Evolutionary conservation across 495 filamentous ascomycete genomes (phyloP), one percentile per base, ranked within the genome.

Genomic region (Beverwykella pulmonaria): DNA sequence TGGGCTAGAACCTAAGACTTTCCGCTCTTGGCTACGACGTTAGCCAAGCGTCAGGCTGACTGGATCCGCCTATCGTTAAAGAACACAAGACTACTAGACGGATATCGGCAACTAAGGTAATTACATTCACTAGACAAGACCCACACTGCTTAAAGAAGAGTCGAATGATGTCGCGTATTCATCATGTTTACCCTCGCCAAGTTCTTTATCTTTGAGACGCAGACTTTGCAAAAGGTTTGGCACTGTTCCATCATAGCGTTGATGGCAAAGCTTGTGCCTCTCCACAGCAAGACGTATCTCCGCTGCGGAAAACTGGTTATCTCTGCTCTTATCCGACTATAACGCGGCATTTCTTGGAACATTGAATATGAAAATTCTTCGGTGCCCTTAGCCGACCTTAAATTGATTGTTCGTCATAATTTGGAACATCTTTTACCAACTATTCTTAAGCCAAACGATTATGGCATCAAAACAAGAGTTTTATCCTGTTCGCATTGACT

Each of bases 61-160:
- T 26, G 15, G 20, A 1, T 27, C 48, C 30, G 26, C 48, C 60
- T 22, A 63, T 48, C 36, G 32, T 17, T 55, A 29, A 27, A 25
- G 49, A 36, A 50, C 60, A n/a, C 53, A 63, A 50, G 25, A 50
- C 49, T 25, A 10, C 23, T 5, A 23, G 19, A 39, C 61, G 61
- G 61, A 65, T 48, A 23, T 65, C 61, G 61, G 61, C 61, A 65
- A 39, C 49, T 2, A 52, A 49, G 53, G 54, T 36, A 25, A 52
- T 36, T 48, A n/a, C n/a, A 17, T 22, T 39, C 23, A 52, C 48
- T 39, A 26, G 47, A 36, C 27, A 36, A 39, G 50, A 29, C 39
- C 1, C 20, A 29, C 25, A 47, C 2, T 30, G 14, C 26, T 8
- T 9, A 4, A 22, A 20, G 2, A 17, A 30, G 17, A 20, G 25